A percentile compares a stretch with the other conserved stretches of the same genome.
phyloP scores from a whole-genome alignment of 2,329 filamentous ascomycete species.

The Pyrenophora tritici-repentis region DNA sequence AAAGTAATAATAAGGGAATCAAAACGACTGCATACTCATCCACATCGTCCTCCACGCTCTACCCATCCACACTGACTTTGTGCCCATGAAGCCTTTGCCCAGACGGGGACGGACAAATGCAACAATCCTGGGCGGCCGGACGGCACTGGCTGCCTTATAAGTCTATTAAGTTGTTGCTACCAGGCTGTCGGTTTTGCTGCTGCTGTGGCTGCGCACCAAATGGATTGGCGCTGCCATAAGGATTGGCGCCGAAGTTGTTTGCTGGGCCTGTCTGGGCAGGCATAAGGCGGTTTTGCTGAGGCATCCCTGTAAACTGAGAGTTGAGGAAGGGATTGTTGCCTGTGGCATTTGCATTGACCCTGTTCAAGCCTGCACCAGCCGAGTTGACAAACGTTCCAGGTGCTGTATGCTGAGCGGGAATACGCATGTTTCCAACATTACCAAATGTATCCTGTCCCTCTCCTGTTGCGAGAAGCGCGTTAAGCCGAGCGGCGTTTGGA shows the following conservation, averaged over 20 bases:
- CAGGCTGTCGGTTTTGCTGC: conserved; percentile 48
- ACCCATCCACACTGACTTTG: not conserved
- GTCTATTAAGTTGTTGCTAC: conserved; percentile 66
- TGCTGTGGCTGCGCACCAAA: conserved; percentile 56
- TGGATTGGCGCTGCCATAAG: conserved; percentile 57
- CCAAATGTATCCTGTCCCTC: conserved; percentile 98
- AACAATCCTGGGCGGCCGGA: not conserved
- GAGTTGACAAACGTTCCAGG: conserved; percentile 97
- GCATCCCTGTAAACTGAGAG: conserved; percentile 76
- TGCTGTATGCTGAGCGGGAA: conserved; percentile 94
- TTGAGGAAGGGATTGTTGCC: conserved; percentile 90
- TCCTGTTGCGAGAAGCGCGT: conserved; percentile 80
- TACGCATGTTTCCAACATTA: conserved; percentile 93
- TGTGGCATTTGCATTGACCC: conserved; percentile 69
- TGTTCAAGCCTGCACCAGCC: conserved; percentile 77
- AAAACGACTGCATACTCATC: conserved; percentile 19
- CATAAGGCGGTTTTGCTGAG: conserved; percentile 53
- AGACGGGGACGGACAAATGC: conserved; percentile 24
- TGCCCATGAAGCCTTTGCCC: not conserved
- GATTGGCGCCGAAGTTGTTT: conserved; percentile 51
- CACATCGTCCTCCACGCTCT: not conserved
- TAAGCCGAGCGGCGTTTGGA: conserved; percentile 73
- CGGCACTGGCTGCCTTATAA: conserved; percentile 46
- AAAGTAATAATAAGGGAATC: conserved; percentile 22
- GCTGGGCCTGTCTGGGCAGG: conserved; percentile 59